Evolutionary conservation across 352 stramenopile genomes (phyloP).

Genomic region (Phytophthora europaea): DNA sequence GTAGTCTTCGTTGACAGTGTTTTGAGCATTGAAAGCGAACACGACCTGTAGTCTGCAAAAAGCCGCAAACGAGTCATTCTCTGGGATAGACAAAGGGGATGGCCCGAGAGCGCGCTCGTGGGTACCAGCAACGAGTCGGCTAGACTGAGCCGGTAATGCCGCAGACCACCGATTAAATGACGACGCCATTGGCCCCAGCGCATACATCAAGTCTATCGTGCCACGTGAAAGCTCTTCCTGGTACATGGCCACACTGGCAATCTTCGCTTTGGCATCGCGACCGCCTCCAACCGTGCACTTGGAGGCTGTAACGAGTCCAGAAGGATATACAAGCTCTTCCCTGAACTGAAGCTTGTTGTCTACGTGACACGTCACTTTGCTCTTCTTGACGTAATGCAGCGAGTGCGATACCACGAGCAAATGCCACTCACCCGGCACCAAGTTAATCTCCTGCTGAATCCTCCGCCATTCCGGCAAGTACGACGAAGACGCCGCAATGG

Average conservation of each 20-base stretch:
- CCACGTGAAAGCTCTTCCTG: slow-evolving; percentile 73
- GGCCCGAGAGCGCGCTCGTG: slow-evolving; percentile 52
- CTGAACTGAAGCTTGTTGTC: slow-evolving; percentile 71
- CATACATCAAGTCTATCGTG: slow-evolving; percentile 67
- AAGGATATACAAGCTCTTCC: slow-evolving; percentile 84
- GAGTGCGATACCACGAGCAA: slow-evolving; percentile 80
- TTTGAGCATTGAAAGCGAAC: slow-evolving; percentile 80
- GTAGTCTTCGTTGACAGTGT: slow-evolving; percentile 68
- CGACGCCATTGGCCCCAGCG: slow-evolving; percentile 65
- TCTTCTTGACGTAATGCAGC: slow-evolving; percentile 90
- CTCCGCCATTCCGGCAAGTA: slow-evolving; percentile 64
- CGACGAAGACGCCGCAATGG: slow-evolving; percentile 42
- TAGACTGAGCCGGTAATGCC: slow-evolving; percentile 34
- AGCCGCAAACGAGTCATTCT: slow-evolving; percentile 46
- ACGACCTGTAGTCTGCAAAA: slow-evolving; percentile 75
- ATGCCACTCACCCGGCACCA: slow-evolving; percentile 67
- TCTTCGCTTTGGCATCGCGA: slow-evolving; percentile 40
- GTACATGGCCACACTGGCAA: slow-evolving; percentile 86
- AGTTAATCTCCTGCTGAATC: slow-evolving; percentile 57
- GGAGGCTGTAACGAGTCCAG: slow-evolving; percentile 73
- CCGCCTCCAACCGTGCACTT: slow-evolving; percentile 80
- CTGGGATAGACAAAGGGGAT: slow-evolving; percentile 54
- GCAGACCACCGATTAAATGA: slow-evolving; percentile 68
- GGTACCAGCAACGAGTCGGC: slow-evolving; percentile 57
- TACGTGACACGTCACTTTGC: slow-evolving; percentile 80